Base-by-base conservation (phyloP, 352 stramenopile genomes). In the Phytophthora syringae region DNA sequence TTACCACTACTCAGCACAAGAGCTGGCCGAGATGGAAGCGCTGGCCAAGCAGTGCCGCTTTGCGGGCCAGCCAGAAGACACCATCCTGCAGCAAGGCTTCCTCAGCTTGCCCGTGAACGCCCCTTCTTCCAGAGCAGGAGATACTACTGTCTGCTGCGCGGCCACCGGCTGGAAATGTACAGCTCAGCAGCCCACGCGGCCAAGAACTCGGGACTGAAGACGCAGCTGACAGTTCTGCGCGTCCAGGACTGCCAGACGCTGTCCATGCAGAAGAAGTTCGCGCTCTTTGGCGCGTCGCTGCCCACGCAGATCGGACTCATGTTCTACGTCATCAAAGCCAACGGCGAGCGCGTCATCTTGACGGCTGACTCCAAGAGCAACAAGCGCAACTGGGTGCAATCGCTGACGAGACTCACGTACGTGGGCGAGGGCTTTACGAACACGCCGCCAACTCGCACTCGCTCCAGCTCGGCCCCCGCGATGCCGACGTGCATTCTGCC, bases 321-420 rank as follows among this genome's bases (percentile, higher is more conserved):
- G 76, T 88, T 93, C 44, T 82, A 88, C 59, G 79, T 91, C 21
- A 91, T 84, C 43, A 86, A 82, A 36, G 67, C 74, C n/a, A 84
- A 84, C 42, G 84, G 82, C 13, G 80, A 90, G 48, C 80, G 78
- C 39, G 75, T 90, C 39, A 60, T 88, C n/a, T 60, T 90, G 21
- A 77, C 70, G 2, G 79, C 80, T 32, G 80, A 86, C 48, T 72
- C 62, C 30, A 70, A 72, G 24, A 74, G 56, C 24, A 60, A 64
- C 40, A 86, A 88, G 58, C 72, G 74, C 54, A 85, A 84, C 62
- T 89, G 80, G 80, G 70, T 88, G 34, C 72, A 82, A 64, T 78
- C 72, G 27, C 68, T 89, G 24, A 64, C 57, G 6, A 59, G 70
- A 40, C 53, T 89, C 37, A 88, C 77, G 25, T 83, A 86, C 53